Base-by-base conservation (phyloP, 345 rosid genomes). In the Anastatica hierochuntica region DNA sequence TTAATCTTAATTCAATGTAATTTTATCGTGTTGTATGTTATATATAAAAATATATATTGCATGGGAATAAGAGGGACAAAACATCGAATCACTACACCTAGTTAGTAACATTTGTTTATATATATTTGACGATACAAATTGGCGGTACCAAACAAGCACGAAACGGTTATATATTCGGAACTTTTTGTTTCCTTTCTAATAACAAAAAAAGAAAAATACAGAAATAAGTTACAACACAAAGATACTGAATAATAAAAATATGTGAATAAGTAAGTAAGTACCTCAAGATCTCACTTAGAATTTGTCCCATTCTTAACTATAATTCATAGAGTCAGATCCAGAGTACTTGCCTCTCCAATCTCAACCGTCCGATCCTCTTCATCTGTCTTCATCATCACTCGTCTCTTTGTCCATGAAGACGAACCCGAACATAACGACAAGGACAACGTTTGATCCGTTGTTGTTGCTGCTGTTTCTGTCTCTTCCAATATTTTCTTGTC, bases 251-350 rank as follows among this genome's bases (percentile, higher is more conserved):
- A 66, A 58, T 51, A 14, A 45, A 47, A 58, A 24, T 24, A 24
- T 24, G n/a, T n/a, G n/a, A n/a, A n/a, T n/a, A n/a, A n/a, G 5
- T 45, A 53, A 67, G 63, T 63, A 85, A 85, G 92, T 88, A 85
- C 95, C 75, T 76, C 92, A 78, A 74, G 76, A 85, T 88, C 97
- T 88, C 88, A 88, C 97, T 88, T 76, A 66, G 92, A 85, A 85
- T 82, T 67, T 57, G 70, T 66, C 60, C 2, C 54, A 38, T 58
- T 58, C 54, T 49, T 66, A 29, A 53, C 49, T 40, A 55, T 50
- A 62, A 79, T 85, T 85, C 97, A 85, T 75, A 88, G 70, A 80
- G 97, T 88, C 83, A 85, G 97, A 88, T 80, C 89, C 55, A 82
- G 92, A 77, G 95, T 85, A 82, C 92, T 88, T 62, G 79, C 42